A percentile compares a stretch with the other conserved stretches of the same genome.
Conservation (phyloP, 345 rosid species). For the Gossypium australe region DNA sequence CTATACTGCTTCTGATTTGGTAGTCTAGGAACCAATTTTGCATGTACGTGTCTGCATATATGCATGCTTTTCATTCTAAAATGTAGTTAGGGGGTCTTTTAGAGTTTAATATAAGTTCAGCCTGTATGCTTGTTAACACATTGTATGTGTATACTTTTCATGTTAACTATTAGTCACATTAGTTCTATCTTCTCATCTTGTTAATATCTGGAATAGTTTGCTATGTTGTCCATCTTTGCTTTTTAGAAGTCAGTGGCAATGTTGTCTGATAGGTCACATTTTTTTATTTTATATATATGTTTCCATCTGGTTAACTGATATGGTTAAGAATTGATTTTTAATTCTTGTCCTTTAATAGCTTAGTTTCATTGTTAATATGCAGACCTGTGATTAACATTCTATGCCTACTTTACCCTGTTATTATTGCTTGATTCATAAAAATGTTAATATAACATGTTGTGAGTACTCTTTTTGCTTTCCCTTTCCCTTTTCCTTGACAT, state of each 20-base stretch:
- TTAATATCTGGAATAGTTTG: background rate
- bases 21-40: background rate
- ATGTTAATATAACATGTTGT: background rate
- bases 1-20: background rate
- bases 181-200: background rate
- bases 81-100: background rate
- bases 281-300: background rate
- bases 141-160: background rate
- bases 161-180: background rate
- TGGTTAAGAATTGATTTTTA: background rate
- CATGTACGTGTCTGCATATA: background rate
- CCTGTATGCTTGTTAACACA: background rate
- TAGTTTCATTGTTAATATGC: too few relatives aligned
- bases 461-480: background rate
- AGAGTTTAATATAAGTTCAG: background rate
- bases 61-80: background rate
- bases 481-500: conserved; percentile 44
- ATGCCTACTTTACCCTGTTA: background rate
- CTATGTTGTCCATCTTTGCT: background rate
- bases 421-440: background rate
- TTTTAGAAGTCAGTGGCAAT: background rate
- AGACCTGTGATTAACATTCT: too few relatives aligned
- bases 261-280: background rate
- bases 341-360: too few relatives aligned
- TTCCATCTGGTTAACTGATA: background rate